These are phyloP conservation scores for Elasticomyces elasticus DNA, from an alignment of 495 filamentous ascomycete species.

Conservation along the genomic window DNA sequence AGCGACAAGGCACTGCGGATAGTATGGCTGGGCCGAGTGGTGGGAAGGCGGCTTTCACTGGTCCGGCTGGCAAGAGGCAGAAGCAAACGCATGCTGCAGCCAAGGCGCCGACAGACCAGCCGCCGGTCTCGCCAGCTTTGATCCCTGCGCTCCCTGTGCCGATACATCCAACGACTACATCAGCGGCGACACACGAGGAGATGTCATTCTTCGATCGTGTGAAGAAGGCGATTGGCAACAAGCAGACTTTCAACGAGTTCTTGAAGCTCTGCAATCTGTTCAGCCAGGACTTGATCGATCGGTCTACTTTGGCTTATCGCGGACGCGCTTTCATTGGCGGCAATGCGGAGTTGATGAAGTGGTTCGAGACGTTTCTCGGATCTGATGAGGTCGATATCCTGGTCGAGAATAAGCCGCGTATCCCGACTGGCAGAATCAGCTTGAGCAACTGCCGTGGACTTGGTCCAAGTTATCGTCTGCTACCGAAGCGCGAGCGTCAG, in stretches of 20 bases:
- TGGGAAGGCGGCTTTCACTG: constrained; percentile 40
- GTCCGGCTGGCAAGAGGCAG: constrained; percentile 52
- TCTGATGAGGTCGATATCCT: constrained; percentile 59
- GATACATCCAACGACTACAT: constrained; percentile 59
- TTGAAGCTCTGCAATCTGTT: constrained; percentile 91
- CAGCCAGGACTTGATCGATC: constrained; percentile 80
- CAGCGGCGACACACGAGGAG: constrained; percentile 58
- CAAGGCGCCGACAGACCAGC: constrained; percentile 41
- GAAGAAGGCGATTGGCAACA: constrained; percentile 91
- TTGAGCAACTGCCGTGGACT: constrained; percentile 87
- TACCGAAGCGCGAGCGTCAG: constrained; percentile 76
- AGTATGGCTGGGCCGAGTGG: constrained; percentile 25
- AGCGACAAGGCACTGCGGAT: constrained; percentile 21
- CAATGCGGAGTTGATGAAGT: constrained; percentile 75
- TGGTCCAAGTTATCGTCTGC: constrained; percentile 85
- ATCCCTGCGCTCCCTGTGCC: constrained; percentile 81
- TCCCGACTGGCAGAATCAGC: constrained; percentile 65
- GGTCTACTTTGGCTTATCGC: constrained; percentile 66
- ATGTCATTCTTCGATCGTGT: constrained; percentile 90
- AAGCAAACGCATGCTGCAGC: constrained; percentile 27
- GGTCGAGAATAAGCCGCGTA: constrained; percentile 67
- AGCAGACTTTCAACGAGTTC: constrained; percentile 85
- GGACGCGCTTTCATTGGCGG: constrained; percentile 77
- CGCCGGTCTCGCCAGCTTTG: constrained; percentile 74
- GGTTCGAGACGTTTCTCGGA: constrained; percentile 69